Evolutionary conservation across 2,329 filamentous ascomycete genomes (phyloP), one percentile per base, ranked within the genome.

Genomic region (Rutstroemia sp.): DNA sequence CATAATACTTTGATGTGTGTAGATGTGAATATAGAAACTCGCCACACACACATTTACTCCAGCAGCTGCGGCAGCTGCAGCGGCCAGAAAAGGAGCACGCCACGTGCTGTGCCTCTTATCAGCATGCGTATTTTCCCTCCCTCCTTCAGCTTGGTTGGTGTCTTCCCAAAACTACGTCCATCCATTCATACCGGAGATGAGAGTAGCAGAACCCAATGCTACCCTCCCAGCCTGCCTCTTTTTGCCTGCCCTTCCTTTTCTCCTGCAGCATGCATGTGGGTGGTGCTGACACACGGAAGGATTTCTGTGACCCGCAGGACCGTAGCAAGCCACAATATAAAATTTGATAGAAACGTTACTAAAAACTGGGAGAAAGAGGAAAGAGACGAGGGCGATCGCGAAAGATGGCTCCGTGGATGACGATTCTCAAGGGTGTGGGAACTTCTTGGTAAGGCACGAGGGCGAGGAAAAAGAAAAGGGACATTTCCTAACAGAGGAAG

Each of bases 301-400:
- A 52, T 56, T 50, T 34, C 30, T 38, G 53, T 55, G 37, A 54
- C 52, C 52, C 52, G 52, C 52, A 54, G 45, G 52, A 54, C 52
- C 52, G 52, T 34, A 54, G 52, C 53, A 55, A 55, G 53, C 53
- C 53, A 55, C 53, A 55, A 55, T 55, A 25, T 55, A 50, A 50
- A 16, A 55, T 50, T 55, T 50, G 46, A 55, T 44, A 50, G 53
- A 49, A 49, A 49, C 23, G 38, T 52, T 49, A 48, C 52, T 48
- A n/a, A 9, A 42, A 42, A 9, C 14, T 42, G 16, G 39, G 14
- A 42, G 6, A 42, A 42, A 42, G 16, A 42, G 39, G 39, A 18
- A 42, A 18, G 2, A 42, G 16, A 42, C 16, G n/a, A 42, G 19
- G 39, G 1, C 16, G 39, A 42, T 42, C 39, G 19, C 19, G n/a